Evolutionary conservation across 2,329 filamentous ascomycete genomes (phyloP).

Genomic region (Daldinia eschscholtzii): DNA sequence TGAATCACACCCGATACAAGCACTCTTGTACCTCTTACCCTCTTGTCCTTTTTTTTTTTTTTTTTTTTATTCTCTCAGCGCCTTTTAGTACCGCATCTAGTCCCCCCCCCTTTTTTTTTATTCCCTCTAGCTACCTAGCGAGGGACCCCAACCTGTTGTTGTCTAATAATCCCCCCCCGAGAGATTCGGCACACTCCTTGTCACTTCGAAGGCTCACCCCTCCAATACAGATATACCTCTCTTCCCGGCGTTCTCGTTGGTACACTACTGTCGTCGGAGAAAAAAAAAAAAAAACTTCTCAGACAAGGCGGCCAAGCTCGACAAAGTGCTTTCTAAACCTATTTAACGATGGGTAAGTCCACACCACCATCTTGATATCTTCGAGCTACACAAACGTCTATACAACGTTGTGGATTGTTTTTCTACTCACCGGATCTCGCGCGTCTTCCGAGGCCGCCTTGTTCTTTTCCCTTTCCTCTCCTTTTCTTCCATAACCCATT

Average conservation of each 20-base stretch:
- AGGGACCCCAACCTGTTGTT: constrained; percentile 29
- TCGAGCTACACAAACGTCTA: constrained; percentile 39
- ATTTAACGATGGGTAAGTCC: constrained; percentile 51
- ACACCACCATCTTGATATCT: constrained; percentile 41
- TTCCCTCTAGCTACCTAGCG: constrained; percentile 41
- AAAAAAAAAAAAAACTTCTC: constrained; percentile 43
- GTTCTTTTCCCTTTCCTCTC: constrained; percentile 19
- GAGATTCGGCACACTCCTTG: constrained; percentile 46
- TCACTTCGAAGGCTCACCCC: constrained; percentile 50
- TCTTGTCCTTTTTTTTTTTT: constrained; percentile 2
- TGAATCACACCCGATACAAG: constrained; percentile 44
- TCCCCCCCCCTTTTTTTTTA: constrained; percentile 34
- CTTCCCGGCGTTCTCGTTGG: constrained; percentile 42
- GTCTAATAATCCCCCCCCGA: constrained; percentile 40
- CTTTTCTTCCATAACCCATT: constrained; percentile 16
- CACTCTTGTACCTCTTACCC: constrained; percentile 35
- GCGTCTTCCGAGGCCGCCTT: constrained; percentile 26
- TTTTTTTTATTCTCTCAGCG: constrained; percentile 26
- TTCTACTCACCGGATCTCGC: constrained; percentile 23
- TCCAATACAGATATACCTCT: constrained; percentile 50
- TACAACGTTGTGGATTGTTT: constrained; percentile 35
- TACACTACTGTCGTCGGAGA: constrained; percentile 47
- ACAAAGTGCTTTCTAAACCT: constrained; percentile 46
- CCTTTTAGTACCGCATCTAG: constrained; percentile 28
- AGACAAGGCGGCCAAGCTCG: constrained; percentile 49